Evolutionary conservation across 2,329 filamentous ascomycete genomes (phyloP).

Genomic region (Basipetospora sp.): DNA sequence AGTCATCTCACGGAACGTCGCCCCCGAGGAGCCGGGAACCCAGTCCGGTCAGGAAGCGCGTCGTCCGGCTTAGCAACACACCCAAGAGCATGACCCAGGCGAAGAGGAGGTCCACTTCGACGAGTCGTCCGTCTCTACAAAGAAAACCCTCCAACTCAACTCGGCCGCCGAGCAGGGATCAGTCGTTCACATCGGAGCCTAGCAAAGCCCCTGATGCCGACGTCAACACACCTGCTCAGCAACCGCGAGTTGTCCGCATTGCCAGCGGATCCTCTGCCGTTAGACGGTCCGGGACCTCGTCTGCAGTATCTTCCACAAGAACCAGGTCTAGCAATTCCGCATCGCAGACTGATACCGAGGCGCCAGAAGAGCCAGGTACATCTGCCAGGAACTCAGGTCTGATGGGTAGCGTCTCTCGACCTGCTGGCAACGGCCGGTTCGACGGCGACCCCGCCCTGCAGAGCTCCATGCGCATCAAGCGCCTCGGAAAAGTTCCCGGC

Average conservation of each 20-base stretch:
- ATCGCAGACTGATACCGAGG: constrained; percentile 31
- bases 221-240: constrained; percentile 39
- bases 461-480: constrained; percentile 63
- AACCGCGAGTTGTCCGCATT: constrained; percentile 40
- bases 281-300: constrained; percentile 22
- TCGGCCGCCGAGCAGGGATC: constrained; percentile 27
- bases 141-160: constrained; percentile 18
- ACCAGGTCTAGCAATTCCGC: constrained; percentile 7
- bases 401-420: constrained; percentile 39
- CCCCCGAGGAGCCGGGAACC: constrained; percentile 32
- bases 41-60: constrained; percentile 40
- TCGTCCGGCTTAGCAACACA: constrained; percentile 41
- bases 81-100: constrained; percentile 29
- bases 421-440: constrained; percentile 33
- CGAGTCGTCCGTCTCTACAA: constrained; percentile 22
- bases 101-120: constrained; percentile 36
- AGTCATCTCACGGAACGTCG: constrained; percentile 26
- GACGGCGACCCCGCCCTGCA: constrained; percentile 53
- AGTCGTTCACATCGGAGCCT: constrained; percentile 13
- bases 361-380: constrained; percentile 34
- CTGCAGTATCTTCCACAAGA: constrained; percentile 19
- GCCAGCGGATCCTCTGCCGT: constrained; percentile 31
- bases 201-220: constrained; percentile 14
- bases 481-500: constrained; percentile 59
- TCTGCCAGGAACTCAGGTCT: constrained; percentile 31